These are phyloP conservation scores for Gonapodya sp. DNA, from an alignment of 192 early-diverging fungal genomes.

Conservation along the genomic window DNA sequence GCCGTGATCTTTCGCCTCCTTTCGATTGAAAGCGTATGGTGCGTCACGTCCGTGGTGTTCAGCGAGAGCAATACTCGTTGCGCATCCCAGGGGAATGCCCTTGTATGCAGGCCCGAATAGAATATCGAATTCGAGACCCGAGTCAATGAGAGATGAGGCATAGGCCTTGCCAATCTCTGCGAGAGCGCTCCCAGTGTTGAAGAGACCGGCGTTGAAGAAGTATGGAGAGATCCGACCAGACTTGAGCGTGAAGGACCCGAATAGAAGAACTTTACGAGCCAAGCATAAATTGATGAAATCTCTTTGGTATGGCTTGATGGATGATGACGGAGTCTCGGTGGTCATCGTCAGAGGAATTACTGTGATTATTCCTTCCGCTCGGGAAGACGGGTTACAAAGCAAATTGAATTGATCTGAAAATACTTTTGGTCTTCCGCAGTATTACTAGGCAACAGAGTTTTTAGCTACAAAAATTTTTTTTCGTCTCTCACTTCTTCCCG, in stretches of 20 bases:
- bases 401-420: too few species aligned
- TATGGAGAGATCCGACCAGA: slow-evolving; percentile 92
- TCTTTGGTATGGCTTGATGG: slow-evolving; percentile 71
- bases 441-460: too few species aligned
- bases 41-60: slow-evolving; percentile 47
- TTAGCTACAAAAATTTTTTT: not conserved
- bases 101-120: slow-evolving; percentile 99
- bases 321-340: not conserved
- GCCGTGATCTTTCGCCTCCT: slow-evolving; percentile 98
- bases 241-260: slow-evolving; percentile 90
- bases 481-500: not conserved
- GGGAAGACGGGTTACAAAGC: too few species aligned
- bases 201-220: slow-evolving; percentile 97
- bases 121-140: slow-evolving; percentile 64
- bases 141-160: slow-evolving; percentile 70
- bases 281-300: slow-evolving; percentile 92
- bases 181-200: slow-evolving; percentile 81
- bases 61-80: slow-evolving; percentile 70
- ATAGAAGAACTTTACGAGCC: slow-evolving; percentile 70
- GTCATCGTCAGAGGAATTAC: too few species aligned
- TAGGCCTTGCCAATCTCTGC: slow-evolving; percentile 80
- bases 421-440: too few species aligned
- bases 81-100: slow-evolving; percentile 85
- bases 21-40: slow-evolving; percentile 92
- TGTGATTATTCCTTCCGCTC: too few species aligned